phyloP scores from a whole-genome alignment of 2,329 filamentous ascomycete species.

The Ambrosiella beaveri region DNA sequence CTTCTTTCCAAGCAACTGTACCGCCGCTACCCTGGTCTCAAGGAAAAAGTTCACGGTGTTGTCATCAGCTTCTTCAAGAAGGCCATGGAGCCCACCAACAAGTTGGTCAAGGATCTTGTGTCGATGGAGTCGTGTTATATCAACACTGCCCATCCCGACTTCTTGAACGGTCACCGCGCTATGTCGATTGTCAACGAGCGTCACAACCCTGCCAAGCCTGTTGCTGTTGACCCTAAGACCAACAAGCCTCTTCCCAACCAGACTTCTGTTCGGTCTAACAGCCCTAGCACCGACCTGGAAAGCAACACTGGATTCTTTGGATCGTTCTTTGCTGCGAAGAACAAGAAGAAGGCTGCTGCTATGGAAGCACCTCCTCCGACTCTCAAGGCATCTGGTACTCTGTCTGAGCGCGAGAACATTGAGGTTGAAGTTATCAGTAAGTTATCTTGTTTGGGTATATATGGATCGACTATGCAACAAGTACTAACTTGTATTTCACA shows the following conservation, averaged over 20 bases:
- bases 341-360: conserved; percentile 99
- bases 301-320: conserved; percentile 78
- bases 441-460: conserved; percentile 21
- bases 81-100: conserved; percentile 95
- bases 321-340: conserved; percentile 97
- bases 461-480: neutral
- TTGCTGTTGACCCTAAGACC: conserved; percentile 95
- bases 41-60: conserved; percentile 90
- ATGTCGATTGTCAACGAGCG: conserved; percentile 98
- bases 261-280: conserved; percentile 55
- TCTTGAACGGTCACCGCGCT: conserved; percentile 88
- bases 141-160: conserved; percentile 96
- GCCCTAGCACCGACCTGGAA: conserved; percentile 45
- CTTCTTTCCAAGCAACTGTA: conserved; percentile 78
- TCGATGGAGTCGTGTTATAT: conserved; percentile 94
- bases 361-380: conserved; percentile 92
- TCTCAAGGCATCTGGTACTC: conserved; percentile 81
- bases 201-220: conserved; percentile 63
- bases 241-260: conserved; percentile 70
- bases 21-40: conserved; percentile 79
- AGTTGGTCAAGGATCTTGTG: conserved; percentile 83
- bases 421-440: conserved; percentile 97
- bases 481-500: conserved; percentile 21
- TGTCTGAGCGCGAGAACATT: conserved; percentile 85
- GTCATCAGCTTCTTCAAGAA: conserved; percentile 96